Conservation (phyloP, 2,329 filamentous ascomycete species). For the Drechslera avenae region DNA sequence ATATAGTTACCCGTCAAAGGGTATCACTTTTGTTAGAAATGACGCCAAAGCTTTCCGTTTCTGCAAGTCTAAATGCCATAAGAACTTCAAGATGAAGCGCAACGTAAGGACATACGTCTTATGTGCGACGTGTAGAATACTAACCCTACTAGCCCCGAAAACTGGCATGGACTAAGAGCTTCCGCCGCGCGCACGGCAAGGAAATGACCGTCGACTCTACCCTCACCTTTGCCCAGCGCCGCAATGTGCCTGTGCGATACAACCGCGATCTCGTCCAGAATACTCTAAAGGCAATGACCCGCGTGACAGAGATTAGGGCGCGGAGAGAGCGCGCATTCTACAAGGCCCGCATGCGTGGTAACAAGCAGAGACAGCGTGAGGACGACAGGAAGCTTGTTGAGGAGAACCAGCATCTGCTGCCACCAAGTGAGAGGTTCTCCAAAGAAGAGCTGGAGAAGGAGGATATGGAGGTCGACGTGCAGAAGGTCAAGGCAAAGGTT, state of each 20-base stretch:
- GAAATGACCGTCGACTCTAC: constrained; percentile 84
- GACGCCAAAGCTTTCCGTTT: constrained; percentile 70
- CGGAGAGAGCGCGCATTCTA: constrained; percentile 91
- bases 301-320: constrained; percentile 82
- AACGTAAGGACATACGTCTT: constrained; percentile 77
- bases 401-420: constrained; percentile 90
- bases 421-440: constrained; percentile 56
- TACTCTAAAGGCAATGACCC: constrained; percentile 90
- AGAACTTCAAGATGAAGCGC: constrained; percentile 93
- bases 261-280: constrained; percentile 87
- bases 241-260: constrained; percentile 95
- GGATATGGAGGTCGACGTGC: constrained; percentile 57
- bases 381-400: constrained; percentile 85
- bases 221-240: constrained; percentile 86
- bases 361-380: constrained; percentile 79
- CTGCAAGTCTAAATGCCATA: constrained; percentile 64
- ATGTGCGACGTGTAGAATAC: background rate
- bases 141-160: constrained; percentile 4
- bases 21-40: constrained; percentile 62
- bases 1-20: constrained; percentile 41
- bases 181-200: constrained; percentile 60
- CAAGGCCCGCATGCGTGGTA: constrained; percentile 90
- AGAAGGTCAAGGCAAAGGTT: constrained; percentile 57
- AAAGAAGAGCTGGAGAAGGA: constrained; percentile 63
- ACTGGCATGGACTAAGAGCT: constrained; percentile 56